phyloP scores from a whole-genome alignment of 129 eudicot genomes.

The Helianthus tuberosus region DNA sequence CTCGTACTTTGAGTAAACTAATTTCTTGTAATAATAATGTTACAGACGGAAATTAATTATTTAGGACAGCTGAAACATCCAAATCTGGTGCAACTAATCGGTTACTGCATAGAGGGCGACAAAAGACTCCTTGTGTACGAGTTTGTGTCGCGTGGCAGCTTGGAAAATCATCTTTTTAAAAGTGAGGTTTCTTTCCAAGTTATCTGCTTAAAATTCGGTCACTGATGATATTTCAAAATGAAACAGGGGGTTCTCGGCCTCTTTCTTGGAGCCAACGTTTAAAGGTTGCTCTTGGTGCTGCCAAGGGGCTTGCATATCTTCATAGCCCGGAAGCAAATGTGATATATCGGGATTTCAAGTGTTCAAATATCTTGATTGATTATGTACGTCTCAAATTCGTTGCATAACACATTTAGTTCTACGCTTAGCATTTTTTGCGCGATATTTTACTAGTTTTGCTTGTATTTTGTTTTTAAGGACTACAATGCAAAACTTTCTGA shows the following conservation, averaged over 20 bases:
- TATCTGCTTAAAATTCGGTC: background rate
- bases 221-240: constrained; percentile 8
- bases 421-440: background rate
- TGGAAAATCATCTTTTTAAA: constrained; percentile 80
- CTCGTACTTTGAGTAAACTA: background rate
- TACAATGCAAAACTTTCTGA: constrained; percentile 95
- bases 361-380: constrained; percentile 78
- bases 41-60: constrained; percentile 72
- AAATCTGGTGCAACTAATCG: constrained; percentile 67
- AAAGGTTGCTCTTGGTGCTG: constrained; percentile 82
- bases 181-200: constrained; percentile 43
- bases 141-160: constrained; percentile 83
- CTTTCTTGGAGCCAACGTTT: constrained; percentile 75
- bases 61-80: constrained; percentile 77
- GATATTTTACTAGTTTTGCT: background rate
- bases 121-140: constrained; percentile 72
- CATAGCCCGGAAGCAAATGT: constrained; percentile 80
- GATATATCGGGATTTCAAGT: constrained; percentile 72
- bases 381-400: constrained; percentile 42
- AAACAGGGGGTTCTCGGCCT: constrained; percentile 66
- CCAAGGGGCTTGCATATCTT: constrained; percentile 80
- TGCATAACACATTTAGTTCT: background rate
- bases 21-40: constrained; percentile 5
- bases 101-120: constrained; percentile 78
- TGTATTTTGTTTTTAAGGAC: constrained; percentile 40